Evolutionary conservation across 2,329 filamentous ascomycete genomes (phyloP), one percentile per base, ranked within the genome.

Genomic region (Aspergillus bombycis): DNA sequence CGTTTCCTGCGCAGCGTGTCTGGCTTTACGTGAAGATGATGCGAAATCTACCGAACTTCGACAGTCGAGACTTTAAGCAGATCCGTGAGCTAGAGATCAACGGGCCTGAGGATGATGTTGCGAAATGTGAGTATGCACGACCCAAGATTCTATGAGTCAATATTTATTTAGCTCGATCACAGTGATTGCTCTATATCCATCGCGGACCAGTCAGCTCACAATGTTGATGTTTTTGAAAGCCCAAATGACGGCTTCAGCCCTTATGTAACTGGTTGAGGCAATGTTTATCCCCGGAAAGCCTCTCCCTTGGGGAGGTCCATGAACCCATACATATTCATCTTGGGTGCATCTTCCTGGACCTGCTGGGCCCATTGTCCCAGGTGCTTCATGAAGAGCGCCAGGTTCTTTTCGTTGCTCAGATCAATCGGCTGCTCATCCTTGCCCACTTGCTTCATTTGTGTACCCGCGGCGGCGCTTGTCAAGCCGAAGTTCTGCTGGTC

Each of bases 401-500:
- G 72, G 63, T 84, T 84, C 65, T 81, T 78, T 67, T 83, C 73
- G 14, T 77, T 69, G 19, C 80, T 83, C 57, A 86, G 68, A 70
- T 87, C 84, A 57, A 86, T 80, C 4, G 85, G 85, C 71, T 84
- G 75, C 61, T 84, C 76, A 59, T 84, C 82, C 71, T 83, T 84
- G 12, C 83, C 83, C 14, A 86, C 71, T 72, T 86, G 83, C 58
- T 77, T 72, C 43, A 86, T 84, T 72, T 86, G 84, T 19, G 80
- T 78, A 3, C 83, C 83, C 1, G 81, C 82, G 32, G 80, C 78
- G 16, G 81, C 78, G 61, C 78, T 80, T 3, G 81, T 81, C 14
- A 80, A 60, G 4, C 78, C 81, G 66, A 88, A 88, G 66, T 89
- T 77, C 41, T 85, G 76, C 45, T 85, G 81, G 55, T 84, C 82